Evolutionary conservation across 768 basidiomycete species (phyloP), one percentile per base, ranked within the genome.

Genomic region (Amylocystis lapponica): DNA sequence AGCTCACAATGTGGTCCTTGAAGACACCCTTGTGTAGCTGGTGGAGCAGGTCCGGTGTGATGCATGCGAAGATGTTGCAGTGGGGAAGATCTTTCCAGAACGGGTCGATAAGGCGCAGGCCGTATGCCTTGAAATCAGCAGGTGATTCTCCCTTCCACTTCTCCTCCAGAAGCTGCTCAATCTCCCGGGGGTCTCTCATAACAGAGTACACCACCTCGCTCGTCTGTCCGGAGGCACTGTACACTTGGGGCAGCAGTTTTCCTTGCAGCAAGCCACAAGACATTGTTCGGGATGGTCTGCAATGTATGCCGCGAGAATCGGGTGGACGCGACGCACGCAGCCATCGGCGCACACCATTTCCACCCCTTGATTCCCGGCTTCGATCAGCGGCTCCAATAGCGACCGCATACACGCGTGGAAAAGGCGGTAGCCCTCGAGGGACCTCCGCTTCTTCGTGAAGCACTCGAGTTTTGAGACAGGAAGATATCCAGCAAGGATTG

Each of bases 1-100:
- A 67, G 8, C 40, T 56, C 0, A 65, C 56, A 3, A 69, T 39
- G 36, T 74, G 71, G 38, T 72, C 65, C 38, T 70, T 70, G 60
- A 74, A 69, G 2, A 72, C 43, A 0, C 74, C 74, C 47, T 76
- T 69, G 53, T 74, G 64, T 0, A 76, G 55, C 49, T 74, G 71
- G 46, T 78, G 74, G 13, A 75, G 65, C 17, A 72, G 32, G 56
- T 72, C 57, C 14, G 66, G 63, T 1, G 65, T 68, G 23, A 76
- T 46, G n/a, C 46, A 59, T 0, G 25, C 1, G 49, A 66, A 71
- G 25, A 76, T 74, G 50, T 76, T 47, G 30, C 53, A 39, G 45
- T 61, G 63, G 0, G 69, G 71, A 9, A 74, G 49, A 31, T 68
- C 50, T 1, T 33, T 35, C 72, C 72, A 74, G 52, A 74, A 75